Evolutionary conservation across 495 filamentous ascomycete genomes (phyloP), one percentile per base, ranked within the genome.

Genomic region (Aspergillus steynii): DNA sequence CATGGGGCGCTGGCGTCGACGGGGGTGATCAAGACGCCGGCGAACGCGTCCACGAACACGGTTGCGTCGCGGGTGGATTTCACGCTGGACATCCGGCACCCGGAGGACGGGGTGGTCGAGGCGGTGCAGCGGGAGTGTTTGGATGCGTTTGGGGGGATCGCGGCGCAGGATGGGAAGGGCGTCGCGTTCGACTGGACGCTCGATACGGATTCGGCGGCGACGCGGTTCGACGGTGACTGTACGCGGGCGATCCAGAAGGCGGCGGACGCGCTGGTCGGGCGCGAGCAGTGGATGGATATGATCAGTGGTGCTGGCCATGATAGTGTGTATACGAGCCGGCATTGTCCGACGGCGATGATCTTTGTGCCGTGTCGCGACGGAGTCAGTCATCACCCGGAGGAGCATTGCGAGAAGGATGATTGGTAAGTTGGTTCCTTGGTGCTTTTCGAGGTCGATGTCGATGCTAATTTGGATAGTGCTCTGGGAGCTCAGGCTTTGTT

Each of bases 41-140:
- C 71, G 0, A 76, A 71, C 53, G 86, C 87, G 1, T 84, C 78
- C 47, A 90, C 86, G 3, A 91, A 92, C 67, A 92, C 89, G 0
- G 83, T 92, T 14, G 86, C 89, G 0, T 86, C 87, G 0, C 70
- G 74, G 25, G 89, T 90, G 29, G 75, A 77, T 14, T 90, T 92
- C 64, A 85, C 82, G 3, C 75, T 92, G 14, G 90, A 93, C 61
- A 83, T 92, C 50, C 83, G 90, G 25, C 80, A 86, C 3, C 82
- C 82, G 2, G 62, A 80, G 5, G 85, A 91, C 63, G 68, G 65
- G 12, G 83, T 78, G 2, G 74, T 92, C 4, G 72, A 81, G 8
- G 61, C 69, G 7, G 70, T 90, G 15, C 82, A 87, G 61, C 65
- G 79, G 7, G 67, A 75, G 26, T 76, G 70, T 32, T 76, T 72